phyloP scores from a whole-genome alignment of 805 yeast species.

The Lipomyces mesembrius region DNA sequence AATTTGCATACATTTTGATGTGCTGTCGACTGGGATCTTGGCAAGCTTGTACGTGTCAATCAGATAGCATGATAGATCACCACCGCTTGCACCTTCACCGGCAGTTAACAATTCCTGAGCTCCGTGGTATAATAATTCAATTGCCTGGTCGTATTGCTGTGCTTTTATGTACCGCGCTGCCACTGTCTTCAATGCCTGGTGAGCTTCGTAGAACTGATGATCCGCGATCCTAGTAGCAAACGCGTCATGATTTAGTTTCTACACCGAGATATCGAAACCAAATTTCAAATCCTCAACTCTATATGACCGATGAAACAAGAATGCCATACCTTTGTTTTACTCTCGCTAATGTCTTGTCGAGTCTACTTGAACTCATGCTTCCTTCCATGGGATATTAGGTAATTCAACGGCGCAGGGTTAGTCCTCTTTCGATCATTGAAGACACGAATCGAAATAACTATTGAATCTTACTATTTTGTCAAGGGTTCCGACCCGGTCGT shows the following conservation, averaged over 20 bases:
- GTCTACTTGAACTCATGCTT: conserved; percentile 11
- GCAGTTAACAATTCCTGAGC: conserved; percentile 69
- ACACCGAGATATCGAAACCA: too few species aligned
- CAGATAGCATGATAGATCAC: conserved; percentile 74
- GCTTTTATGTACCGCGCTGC: conserved; percentile 79
- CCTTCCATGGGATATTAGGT: background rate
- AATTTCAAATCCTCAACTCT: background rate
- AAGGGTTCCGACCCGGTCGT: too few species aligned
- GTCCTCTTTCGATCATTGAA: too few species aligned
- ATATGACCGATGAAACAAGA: background rate
- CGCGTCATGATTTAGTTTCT: background rate
- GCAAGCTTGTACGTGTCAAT: conserved; percentile 69
- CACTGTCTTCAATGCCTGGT: conserved; percentile 89
- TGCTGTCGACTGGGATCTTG: conserved; percentile 50
- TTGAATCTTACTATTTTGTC: too few species aligned
- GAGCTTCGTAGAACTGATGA: conserved; percentile 91
- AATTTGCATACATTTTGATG: conserved; percentile 50
- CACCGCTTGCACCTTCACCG: conserved; percentile 76
- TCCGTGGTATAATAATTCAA: conserved; percentile 73
- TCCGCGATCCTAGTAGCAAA: conserved; percentile 57
- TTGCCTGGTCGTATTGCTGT: conserved; percentile 70
- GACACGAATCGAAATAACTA: background rate
- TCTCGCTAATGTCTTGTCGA: conserved; percentile 16
- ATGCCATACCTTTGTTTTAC: conserved; percentile 13
- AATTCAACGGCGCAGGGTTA: background rate